Percentiles rank a stretch among this genome's conserved stretches.
Evolutionary conservation across 2,329 filamentous ascomycete species (phyloP).

Genomic region (Calonectria montana): DNA sequence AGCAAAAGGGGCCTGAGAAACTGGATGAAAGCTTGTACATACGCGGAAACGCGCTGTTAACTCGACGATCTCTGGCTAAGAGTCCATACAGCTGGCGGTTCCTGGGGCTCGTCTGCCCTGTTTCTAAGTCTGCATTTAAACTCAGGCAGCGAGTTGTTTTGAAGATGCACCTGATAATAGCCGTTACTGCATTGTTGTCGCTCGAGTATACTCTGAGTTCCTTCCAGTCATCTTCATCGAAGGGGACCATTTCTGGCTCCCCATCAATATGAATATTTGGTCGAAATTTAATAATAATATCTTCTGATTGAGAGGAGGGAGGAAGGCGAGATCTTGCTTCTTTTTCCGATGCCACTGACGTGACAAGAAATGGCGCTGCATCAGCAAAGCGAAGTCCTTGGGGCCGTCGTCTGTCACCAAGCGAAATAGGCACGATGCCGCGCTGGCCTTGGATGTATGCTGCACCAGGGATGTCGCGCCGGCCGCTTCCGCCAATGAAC

Average conservation of each 20-base stretch:
- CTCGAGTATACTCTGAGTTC: not conserved
- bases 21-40: not conserved
- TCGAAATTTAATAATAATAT: not conserved
- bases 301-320: not conserved
- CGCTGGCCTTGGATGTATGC: not conserved
- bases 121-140: not conserved
- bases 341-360: not conserved
- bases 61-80: not conserved
- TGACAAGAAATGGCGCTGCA: constrained; percentile 7
- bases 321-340: not conserved
- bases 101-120: not conserved
- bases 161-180: constrained; percentile 3
- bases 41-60: not conserved
- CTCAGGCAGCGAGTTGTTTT: constrained; percentile 6
- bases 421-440: not conserved
- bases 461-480: not conserved
- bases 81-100: not conserved
- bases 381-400: constrained; percentile 2
- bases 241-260: not conserved
- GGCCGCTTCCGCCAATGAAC: constrained; percentile 4
- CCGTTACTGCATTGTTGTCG: not conserved
- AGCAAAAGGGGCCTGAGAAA: not conserved
- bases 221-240: constrained; percentile 1
- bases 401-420: not conserved
- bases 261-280: constrained; percentile 10